phyloP scores from a whole-genome alignment of 805 yeast genomes.

The Lipomyces chichibuensis region DNA sequence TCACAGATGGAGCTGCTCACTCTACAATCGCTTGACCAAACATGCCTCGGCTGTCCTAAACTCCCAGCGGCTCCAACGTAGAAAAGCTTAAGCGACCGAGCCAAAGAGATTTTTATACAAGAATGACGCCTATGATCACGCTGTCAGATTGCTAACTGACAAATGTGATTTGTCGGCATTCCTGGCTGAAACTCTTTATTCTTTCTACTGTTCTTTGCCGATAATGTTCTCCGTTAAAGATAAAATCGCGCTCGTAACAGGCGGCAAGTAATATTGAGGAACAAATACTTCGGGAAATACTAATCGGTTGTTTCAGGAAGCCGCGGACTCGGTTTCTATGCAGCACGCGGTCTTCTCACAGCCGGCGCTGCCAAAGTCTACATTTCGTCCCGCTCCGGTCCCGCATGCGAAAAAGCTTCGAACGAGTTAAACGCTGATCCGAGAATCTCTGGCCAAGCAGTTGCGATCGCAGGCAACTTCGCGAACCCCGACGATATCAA shows the following conservation, averaged over 20 bases:
- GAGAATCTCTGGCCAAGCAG: conserved; percentile 42
- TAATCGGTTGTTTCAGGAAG: conserved; percentile 50
- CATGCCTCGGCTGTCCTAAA: not conserved
- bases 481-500: conserved; percentile 55
- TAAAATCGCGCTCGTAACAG: conserved; percentile 32
- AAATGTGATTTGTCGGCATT: not conserved
- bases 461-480: conserved; percentile 57
- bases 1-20: too few species aligned
- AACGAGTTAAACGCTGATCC: conserved; percentile 43
- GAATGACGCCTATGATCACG: not conserved
- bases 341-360: conserved; percentile 64
- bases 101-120: not conserved
- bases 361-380: conserved; percentile 66
- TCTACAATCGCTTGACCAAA: too few species aligned
- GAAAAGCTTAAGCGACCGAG: not conserved
- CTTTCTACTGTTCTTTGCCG: not conserved
- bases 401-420: conserved; percentile 64
- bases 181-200: not conserved
- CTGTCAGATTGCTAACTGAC: not conserved
- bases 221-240: conserved; percentile 24
- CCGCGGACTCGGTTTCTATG: conserved; percentile 70
- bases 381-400: conserved; percentile 64
- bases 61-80: not conserved
- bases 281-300: not conserved
- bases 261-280: conserved; percentile 11